These are phyloP conservation scores for Boletus sp. DNA, from an alignment of 1,284 basidiomycete genomes.

Conservation along the genomic window DNA sequence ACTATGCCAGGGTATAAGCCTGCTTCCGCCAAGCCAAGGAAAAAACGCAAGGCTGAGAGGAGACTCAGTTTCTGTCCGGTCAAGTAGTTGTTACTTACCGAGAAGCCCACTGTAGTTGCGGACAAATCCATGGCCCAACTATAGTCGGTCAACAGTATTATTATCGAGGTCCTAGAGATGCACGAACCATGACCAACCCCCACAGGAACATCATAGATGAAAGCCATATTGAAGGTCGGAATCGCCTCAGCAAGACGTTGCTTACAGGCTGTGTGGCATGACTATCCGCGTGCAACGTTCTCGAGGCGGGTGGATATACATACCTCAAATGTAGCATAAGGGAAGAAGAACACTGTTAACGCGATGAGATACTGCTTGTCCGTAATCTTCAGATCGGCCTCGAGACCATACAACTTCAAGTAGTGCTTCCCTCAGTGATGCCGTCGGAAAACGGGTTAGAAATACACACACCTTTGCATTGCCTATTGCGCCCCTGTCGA, in stretches of 20 bases:
- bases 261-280: constrained; percentile 43
- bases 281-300: not conserved
- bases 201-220: constrained; percentile 52
- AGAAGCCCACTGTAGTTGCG: constrained; percentile 49
- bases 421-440: constrained; percentile 1
- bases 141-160: constrained; percentile 1
- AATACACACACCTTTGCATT: constrained; percentile 53
- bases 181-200: constrained; percentile 55
- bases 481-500: constrained; percentile 63
- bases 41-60: constrained; percentile 42
- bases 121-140: constrained; percentile 53
- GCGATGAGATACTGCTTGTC: constrained; percentile 53
- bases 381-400: constrained; percentile 43
- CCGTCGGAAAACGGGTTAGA: not conserved
- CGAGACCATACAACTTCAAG: constrained; percentile 45
- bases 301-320: constrained; percentile 4
- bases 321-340: constrained; percentile 53
- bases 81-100: constrained; percentile 30
- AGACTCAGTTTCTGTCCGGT: constrained; percentile 1
- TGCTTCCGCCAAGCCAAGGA: constrained; percentile 48
- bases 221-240: constrained; percentile 59
- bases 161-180: not conserved
- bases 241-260: constrained; percentile 51
- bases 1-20: constrained; percentile 55
- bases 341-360: constrained; percentile 56